Percentiles rank a stretch among this genome's conserved stretches.
Conservation (phyloP, 2,329 filamentous ascomycete genomes). For the Periconia digitata region DNA sequence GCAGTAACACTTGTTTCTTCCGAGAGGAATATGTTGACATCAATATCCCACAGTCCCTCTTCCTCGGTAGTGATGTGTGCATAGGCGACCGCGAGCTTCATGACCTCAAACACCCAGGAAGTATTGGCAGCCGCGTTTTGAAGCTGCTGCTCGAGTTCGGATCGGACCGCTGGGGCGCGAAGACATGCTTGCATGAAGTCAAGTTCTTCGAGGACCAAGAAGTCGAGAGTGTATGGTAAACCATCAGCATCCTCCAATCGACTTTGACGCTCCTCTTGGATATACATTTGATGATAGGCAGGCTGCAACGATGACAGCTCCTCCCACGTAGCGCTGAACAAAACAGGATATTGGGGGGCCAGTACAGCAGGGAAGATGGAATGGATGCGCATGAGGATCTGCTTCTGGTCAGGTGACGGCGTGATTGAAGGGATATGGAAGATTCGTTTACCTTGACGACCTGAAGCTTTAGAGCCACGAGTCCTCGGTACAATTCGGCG, state of each 20-base stretch:
- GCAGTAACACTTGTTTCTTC: conserved; percentile 94
- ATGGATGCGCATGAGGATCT: conserved; percentile 87
- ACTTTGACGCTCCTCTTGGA: conserved; percentile 81
- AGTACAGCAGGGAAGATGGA: conserved; percentile 80
- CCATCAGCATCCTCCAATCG: conserved; percentile 86
- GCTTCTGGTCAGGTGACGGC: conserved; percentile 9
- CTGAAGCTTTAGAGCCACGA: conserved; percentile 87
- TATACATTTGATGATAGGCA: conserved; percentile 80
- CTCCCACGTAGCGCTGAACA: conserved; percentile 88
- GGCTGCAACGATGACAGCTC: conserved; percentile 75
- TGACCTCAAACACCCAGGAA: conserved; percentile 83
- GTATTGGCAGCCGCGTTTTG: conserved; percentile 55
- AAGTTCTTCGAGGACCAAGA: conserved; percentile 88
- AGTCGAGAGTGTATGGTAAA: conserved; percentile 92
- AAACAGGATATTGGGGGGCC: conserved; percentile 75
- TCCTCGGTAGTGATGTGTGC: conserved; percentile 90
- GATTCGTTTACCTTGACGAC: conserved; percentile 68
- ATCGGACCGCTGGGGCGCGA: conserved; percentile 82
- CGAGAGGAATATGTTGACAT: conserved; percentile 91
- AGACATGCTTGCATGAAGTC: conserved; percentile 93
- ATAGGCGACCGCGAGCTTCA: conserved; percentile 82
- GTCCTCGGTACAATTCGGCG: conserved; percentile 74
- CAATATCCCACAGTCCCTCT: conserved; percentile 93
- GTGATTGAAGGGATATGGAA: not conserved
- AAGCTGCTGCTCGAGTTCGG: conserved; percentile 82